phyloP scores from a whole-genome alignment of 2,329 filamentous ascomycete species.

The Eutypa lata region DNA sequence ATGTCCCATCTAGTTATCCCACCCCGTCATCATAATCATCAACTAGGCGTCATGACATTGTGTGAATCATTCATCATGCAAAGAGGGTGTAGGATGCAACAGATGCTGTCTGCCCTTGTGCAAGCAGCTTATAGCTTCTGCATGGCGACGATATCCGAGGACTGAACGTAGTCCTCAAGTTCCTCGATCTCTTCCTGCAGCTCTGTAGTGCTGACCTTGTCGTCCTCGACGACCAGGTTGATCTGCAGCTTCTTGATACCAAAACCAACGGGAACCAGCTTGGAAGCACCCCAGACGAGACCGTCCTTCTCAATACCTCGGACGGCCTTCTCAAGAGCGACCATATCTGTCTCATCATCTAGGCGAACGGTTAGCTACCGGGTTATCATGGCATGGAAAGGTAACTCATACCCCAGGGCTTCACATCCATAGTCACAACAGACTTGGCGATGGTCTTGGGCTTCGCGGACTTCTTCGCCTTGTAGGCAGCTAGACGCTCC shows the following conservation, averaged over 20 bases:
- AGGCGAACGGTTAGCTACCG: slow-evolving; percentile 6
- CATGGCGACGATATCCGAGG: slow-evolving; percentile 86
- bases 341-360: slow-evolving; percentile 95
- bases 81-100: slow-evolving; percentile 18
- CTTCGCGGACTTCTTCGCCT: slow-evolving; percentile 95
- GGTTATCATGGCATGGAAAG: background rate
- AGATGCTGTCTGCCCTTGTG: slow-evolving; percentile 11
- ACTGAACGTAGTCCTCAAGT: slow-evolving; percentile 95
- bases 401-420: slow-evolving; percentile 86
- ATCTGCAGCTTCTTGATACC: slow-evolving; percentile 99
- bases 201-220: slow-evolving; percentile 85
- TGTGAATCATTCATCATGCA: slow-evolving; percentile 29
- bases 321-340: slow-evolving; percentile 74
- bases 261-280: slow-evolving; percentile 87
- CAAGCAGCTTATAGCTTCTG: slow-evolving; percentile 74
- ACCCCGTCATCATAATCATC: slow-evolving; percentile 28
- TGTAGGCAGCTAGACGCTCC: slow-evolving; percentile 89
- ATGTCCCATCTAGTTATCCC: slow-evolving; percentile 19
- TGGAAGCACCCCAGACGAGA: slow-evolving; percentile 91
- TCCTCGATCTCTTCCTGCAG: slow-evolving; percentile 80
- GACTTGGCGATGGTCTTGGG: slow-evolving; percentile 92
- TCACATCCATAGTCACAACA: slow-evolving; percentile 90
- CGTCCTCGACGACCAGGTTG: slow-evolving; percentile 95
- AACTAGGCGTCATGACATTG: slow-evolving; percentile 23
- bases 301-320: slow-evolving; percentile 86